Conservation (phyloP, 495 filamentous ascomycete species). For the Echria macrotheca region DNA sequence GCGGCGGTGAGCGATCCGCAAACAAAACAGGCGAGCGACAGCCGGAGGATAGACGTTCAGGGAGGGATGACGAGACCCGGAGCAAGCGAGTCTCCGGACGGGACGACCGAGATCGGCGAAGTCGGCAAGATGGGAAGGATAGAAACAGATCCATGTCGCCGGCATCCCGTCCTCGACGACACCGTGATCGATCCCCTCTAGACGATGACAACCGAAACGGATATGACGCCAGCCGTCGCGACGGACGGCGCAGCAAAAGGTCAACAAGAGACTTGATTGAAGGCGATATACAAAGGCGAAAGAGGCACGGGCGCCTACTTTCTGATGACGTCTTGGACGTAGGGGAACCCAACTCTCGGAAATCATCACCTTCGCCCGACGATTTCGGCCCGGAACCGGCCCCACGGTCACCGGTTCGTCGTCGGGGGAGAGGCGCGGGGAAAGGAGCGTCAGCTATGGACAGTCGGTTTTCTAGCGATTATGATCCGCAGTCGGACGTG, state of each 20-base stretch:
- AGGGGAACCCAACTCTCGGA: too few relatives aligned
- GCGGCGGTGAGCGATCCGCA: not conserved
- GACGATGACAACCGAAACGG: constrained; percentile 3
- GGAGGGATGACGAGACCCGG: not conserved
- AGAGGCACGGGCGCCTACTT: constrained; percentile 17
- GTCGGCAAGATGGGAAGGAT: not conserved
- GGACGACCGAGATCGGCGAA: constrained; percentile 3
- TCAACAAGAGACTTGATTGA: constrained; percentile 3
- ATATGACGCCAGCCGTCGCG: constrained; percentile 7
- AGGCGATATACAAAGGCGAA: constrained; percentile 12
- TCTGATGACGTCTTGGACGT: too few relatives aligned
- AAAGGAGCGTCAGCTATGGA: constrained; percentile 65
- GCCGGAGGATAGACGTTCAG: not conserved
- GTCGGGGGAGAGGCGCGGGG: constrained; percentile 71
- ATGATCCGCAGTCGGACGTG: constrained; percentile 71
- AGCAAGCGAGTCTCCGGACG: constrained; percentile 7
- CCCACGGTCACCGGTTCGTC: constrained; percentile 43
- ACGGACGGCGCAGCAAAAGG: constrained; percentile 9
- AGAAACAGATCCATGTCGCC: constrained; percentile 23
- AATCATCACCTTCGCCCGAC: constrained; percentile 77
- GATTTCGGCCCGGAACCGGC: constrained; percentile 77
- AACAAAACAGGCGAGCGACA: constrained; percentile 2
- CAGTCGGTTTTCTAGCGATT: constrained; percentile 66
- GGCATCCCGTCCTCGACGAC: constrained; percentile 1
- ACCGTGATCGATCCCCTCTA: constrained; percentile 25